These are phyloP conservation scores for Hordeum vulgare DNA, from an alignment of 176 grass and related monocot genomes.

Conservation along the genomic window MorexV3_pseudomolecules_assembly NC_058522.1:561100537-561101036, in stretches of 20 bases:
- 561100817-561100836: neutral
- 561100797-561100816: neutral
- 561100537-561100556: conserved; percentile 35
- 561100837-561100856: neutral
- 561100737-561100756: neutral
- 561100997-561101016: too few relatives aligned
- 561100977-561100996: too few relatives aligned
- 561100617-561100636: neutral
- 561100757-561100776: neutral
- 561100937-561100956: too few relatives aligned
- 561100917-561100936: too few relatives aligned
- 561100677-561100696: neutral
- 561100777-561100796: neutral
- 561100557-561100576: conserved; percentile 40
- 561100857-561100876: neutral
- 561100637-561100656: conserved; percentile 22
- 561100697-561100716: neutral
- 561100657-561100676: conserved; percentile 22
- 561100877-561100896: too few relatives aligned
- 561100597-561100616: conserved; percentile 21
- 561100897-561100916: too few relatives aligned
- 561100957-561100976: too few relatives aligned
- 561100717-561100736: conserved; percentile 15
- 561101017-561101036: too few relatives aligned
- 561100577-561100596: conserved; percentile 37